These are phyloP conservation scores for Boletellus sp. DNA, from an alignment of 768 basidiomycete genomes.

Conservation along the genomic window DNA sequence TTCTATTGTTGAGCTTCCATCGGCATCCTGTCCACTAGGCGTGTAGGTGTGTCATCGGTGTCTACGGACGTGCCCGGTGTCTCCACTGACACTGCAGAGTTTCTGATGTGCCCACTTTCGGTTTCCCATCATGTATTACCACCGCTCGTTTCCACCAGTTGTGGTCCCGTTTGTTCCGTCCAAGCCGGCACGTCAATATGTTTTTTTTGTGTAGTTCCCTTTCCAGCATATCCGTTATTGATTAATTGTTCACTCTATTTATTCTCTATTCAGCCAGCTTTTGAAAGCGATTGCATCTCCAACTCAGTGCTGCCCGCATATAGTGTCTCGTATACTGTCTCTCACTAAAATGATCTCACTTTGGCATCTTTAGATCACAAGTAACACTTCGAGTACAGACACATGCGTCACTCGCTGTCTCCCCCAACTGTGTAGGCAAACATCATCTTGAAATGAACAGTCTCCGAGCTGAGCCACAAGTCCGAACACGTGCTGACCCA, in stretches of 20 bases:
- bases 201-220: conserved; percentile 9
- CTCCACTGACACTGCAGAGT: conserved; percentile 14
- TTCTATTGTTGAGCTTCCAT: conserved; percentile 71
- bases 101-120: conserved; percentile 9
- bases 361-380: conserved; percentile 14
- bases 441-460: conserved; percentile 10
- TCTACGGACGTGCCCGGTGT: background rate
- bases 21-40: conserved; percentile 56
- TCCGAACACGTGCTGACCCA: background rate
- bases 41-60: conserved; percentile 19
- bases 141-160: conserved; percentile 7
- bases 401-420: conserved; percentile 16
- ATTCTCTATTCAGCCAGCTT: conserved; percentile 10
- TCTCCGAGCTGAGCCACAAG: background rate
- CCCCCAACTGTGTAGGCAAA: conserved; percentile 16
- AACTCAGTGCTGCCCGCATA: conserved; percentile 12
- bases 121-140: conserved; percentile 21
- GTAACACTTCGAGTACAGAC: conserved; percentile 20
- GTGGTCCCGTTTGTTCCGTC: conserved; percentile 7
- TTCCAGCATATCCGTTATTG: conserved; percentile 35
- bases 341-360: conserved; percentile 1
- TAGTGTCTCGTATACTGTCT: conserved; percentile 11
- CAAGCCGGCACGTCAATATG: conserved; percentile 6
- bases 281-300: conserved; percentile 7
- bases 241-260: conserved; percentile 31